Evolutionary conservation across 768 basidiomycete genomes (phyloP), one percentile per base, ranked within the genome.

Genomic region (Lactarius indigo): DNA sequence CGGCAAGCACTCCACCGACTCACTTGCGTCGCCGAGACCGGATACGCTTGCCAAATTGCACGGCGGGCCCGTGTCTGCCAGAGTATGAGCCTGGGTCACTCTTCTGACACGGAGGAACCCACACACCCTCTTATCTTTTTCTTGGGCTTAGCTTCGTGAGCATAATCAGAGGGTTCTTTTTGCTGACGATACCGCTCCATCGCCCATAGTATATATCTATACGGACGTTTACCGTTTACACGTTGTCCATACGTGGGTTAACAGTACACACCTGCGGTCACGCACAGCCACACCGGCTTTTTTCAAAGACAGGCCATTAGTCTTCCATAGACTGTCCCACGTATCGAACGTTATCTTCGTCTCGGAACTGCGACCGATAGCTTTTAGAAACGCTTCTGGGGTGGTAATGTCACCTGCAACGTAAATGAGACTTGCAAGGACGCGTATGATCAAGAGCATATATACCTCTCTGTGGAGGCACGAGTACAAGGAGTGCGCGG

Each of bases 161-260:
- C 87, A 74, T 91, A 90, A 10, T 82, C 80, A 23, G 79, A 73
- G 2, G 90, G 79, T 1, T 85, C 78, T 31, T 79, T 72, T 1
- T 85, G 86, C 61, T 79, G 78, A 30, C 90, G 82, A 75, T 82
- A 94, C 73, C 91, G 93, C 73, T 91, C 86, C 87, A 92, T 87
- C 71, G 87, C 87, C 92, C 91, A 93, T 9, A 93, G 78, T 64
- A 93, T 85, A 72, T 94, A 94, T 73, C 92, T 94, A 64, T 31
- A 26, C 44, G 20, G 18, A 15, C 33, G 20, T 35, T 56, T 31
- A 60, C 39, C 33, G 20, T 35, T 56, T 31, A 60, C 39, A 65
- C 60, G 41, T 20, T 54, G 41, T 35, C 54, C 15, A 33, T 28
- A 17, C 18, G 42, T 30, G 28, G 7, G 56, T 12, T 20, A 56